phyloP scores from a whole-genome alignment of 2,329 filamentous ascomycete genomes.

The Lecanosticta acicola region DNA sequence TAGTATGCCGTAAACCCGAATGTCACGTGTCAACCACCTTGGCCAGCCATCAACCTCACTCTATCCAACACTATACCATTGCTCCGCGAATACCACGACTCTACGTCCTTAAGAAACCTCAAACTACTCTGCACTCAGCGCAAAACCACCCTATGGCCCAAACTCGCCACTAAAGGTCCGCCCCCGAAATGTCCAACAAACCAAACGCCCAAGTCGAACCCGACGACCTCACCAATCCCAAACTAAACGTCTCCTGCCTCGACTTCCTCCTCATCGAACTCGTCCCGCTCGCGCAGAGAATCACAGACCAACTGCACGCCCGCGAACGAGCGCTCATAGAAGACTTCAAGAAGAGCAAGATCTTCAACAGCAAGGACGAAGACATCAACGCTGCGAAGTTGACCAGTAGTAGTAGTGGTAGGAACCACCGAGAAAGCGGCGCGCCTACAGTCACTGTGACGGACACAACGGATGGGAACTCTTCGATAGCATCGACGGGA shows the following conservation, averaged over 20 bases:
- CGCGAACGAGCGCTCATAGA: constrained; percentile 40
- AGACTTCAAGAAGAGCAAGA: constrained; percentile 26
- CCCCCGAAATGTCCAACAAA: not conserved
- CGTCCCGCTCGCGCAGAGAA: constrained; percentile 84
- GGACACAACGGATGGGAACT: constrained; percentile 8
- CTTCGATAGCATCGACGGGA: constrained; percentile 5
- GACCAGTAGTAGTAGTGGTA: not conserved
- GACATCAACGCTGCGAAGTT: constrained; percentile 2
- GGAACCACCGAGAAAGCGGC: constrained; percentile 20
- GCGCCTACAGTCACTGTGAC: constrained; percentile 13
- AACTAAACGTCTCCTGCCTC: constrained; percentile 72
- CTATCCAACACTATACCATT: not conserved
- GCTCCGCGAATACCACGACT: not conserved
- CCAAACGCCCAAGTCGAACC: not conserved
- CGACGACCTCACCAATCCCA: constrained; percentile 27
- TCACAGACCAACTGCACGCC: constrained; percentile 66
- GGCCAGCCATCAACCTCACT: not conserved
- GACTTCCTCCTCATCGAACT: constrained; percentile 96
- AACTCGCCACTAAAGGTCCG: not conserved
- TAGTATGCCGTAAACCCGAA: not conserved
- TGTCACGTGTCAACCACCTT: not conserved
- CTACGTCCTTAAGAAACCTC: not conserved
- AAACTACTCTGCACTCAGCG: not conserved
- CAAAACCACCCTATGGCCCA: not conserved
- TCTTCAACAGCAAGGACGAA: constrained; percentile 18